Conservation (phyloP, 306 rosid species). For the Argentina anserina region DNA sequence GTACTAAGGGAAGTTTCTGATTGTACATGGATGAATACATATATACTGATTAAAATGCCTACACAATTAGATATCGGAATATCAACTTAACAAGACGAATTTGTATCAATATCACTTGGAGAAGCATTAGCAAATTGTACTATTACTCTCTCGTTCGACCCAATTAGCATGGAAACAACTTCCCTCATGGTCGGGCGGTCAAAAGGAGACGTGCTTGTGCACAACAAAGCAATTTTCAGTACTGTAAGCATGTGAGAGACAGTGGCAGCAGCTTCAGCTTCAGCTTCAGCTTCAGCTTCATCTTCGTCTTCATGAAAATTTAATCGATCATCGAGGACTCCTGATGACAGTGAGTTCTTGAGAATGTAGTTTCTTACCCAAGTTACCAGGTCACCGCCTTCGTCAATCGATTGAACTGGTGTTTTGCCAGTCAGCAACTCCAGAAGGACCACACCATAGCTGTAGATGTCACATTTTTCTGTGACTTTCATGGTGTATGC, state of each 20-base stretch:
- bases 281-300: conserved; percentile 27
- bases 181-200: conserved; percentile 70
- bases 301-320: conserved; percentile 37
- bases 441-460: conserved; percentile 80
- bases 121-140: conserved; percentile 29
- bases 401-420: conserved; percentile 69
- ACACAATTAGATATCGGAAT: neutral
- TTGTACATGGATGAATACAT: neutral
- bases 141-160: conserved; percentile 53
- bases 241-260: conserved; percentile 67
- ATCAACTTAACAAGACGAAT: neutral
- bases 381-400: conserved; percentile 77
- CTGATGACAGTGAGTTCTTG: conserved; percentile 37
- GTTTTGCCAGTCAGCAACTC: conserved; percentile 77
- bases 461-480: conserved; percentile 81
- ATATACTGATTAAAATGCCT: neutral
- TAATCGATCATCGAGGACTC: conserved; percentile 50
- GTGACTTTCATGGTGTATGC: conserved; percentile 86
- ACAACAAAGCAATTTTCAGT: conserved; percentile 60
- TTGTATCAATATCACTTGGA: conserved; percentile 16
- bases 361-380: conserved; percentile 53
- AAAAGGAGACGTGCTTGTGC: conserved; percentile 59
- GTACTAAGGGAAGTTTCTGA: neutral
- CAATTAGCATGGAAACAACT: conserved; percentile 62
- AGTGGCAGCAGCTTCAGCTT: conserved; percentile 23